Conservation (phyloP, 768 basidiomycete species). For the Boletales sp. region DNA sequence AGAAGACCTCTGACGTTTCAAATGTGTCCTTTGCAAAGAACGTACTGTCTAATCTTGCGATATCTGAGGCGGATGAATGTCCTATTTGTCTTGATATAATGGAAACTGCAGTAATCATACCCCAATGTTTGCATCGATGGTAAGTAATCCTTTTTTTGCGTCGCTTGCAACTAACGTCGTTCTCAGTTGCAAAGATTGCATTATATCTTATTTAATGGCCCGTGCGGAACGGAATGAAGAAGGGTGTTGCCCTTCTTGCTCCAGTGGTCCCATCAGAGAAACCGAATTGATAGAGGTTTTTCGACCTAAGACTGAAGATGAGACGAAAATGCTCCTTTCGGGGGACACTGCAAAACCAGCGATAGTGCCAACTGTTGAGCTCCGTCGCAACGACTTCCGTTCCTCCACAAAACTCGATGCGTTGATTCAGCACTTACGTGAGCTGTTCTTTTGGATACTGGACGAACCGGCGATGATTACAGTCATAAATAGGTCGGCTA, state of each 20-base stretch:
- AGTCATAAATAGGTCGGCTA: slow-evolving; percentile 46
- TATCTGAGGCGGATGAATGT: slow-evolving; percentile 62
- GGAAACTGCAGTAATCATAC: slow-evolving; percentile 66
- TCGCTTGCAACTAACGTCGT: background rate
- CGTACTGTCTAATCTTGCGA: slow-evolving; percentile 56
- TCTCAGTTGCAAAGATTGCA: slow-evolving; percentile 85
- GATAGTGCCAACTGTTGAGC: slow-evolving; percentile 43
- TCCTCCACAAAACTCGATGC: slow-evolving; percentile 92
- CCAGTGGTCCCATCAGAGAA: slow-evolving; percentile 62
- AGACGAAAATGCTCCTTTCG: background rate
- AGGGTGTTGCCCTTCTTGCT: slow-evolving; percentile 78
- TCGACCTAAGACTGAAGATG: slow-evolving; percentile 23
- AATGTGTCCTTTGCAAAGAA: slow-evolving; percentile 55
- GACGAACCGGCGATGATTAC: background rate
- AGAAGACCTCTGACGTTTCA: slow-evolving; percentile 21
- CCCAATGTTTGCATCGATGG: slow-evolving; percentile 77
- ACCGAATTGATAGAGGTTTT: slow-evolving; percentile 64
- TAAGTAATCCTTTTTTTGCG: slow-evolving; percentile 26
- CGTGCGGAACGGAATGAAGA: slow-evolving; percentile 69
- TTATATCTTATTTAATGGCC: slow-evolving; percentile 65
- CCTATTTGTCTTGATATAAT: slow-evolving; percentile 79
- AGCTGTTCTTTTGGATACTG: slow-evolving; percentile 17
- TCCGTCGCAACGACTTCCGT: slow-evolving; percentile 80
- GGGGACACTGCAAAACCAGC: slow-evolving; percentile 17
- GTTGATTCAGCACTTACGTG: slow-evolving; percentile 68